Percentiles rank a stretch among this genome's conserved stretches.
Evolutionary conservation across 805 yeast genomes (phyloP).

Genomic region (Sugiyamaella mastotermitis): DNA sequence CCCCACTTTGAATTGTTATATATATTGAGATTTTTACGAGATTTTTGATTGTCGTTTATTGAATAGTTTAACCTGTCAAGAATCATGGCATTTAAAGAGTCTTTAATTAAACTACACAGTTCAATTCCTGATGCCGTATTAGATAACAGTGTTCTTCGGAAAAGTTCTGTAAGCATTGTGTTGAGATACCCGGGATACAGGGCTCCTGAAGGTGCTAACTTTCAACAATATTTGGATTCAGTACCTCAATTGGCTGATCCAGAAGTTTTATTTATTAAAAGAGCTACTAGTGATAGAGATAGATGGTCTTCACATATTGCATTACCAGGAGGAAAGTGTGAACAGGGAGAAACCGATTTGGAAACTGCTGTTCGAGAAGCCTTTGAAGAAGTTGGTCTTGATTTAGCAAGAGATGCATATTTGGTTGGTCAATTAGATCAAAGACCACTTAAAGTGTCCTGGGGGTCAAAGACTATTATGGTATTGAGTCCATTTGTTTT

Average conservation of each 20-base stretch:
- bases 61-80: no score
- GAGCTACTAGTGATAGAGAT: conserved; percentile 31
- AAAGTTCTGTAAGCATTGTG: conserved; percentile 23
- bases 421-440: conserved; percentile 32
- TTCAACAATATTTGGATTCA: conserved; percentile 1
- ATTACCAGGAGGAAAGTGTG: conserved; percentile 36
- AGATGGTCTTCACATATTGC: conserved; percentile 39
- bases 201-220: not conserved
- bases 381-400: conserved; percentile 35
- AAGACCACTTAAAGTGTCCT: conserved; percentile 27
- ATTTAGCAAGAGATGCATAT: conserved; percentile 23
- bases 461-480: conserved; percentile 31
- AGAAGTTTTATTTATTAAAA: conserved; percentile 33
- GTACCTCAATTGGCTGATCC: conserved; percentile 13
- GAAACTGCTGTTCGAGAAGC: conserved; percentile 34
- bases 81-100: no score
- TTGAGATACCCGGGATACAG: conserved; percentile 17
- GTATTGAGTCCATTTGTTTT: conserved; percentile 33
- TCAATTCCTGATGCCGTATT: no score
- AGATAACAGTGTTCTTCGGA: conserved; percentile 11
- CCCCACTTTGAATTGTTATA: no score
- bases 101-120: no score
- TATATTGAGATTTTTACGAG: no score
- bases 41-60: no score
- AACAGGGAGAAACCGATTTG: conserved; percentile 29